Percentiles rank a stretch among this genome's conserved stretches.
Conservation (phyloP, 305 asterid genomes). For the Petunia hybrid region DNA sequence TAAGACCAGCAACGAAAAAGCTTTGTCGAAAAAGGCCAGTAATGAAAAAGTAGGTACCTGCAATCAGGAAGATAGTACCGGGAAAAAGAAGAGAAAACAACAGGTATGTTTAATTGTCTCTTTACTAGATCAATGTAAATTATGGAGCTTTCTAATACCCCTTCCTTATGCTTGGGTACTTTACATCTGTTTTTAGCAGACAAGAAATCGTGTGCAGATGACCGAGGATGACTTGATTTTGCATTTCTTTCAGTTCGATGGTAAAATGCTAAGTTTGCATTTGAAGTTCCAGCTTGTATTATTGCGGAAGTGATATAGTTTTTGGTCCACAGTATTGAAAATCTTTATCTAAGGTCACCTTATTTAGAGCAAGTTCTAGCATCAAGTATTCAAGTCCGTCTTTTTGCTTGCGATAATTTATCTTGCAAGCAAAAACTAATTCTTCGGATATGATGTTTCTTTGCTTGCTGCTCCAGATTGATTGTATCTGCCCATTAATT, state of each 20-base stretch:
- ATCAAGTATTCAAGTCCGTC: not conserved
- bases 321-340: conserved; percentile 11
- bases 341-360: not conserved
- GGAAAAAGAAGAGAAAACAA: conserved; percentile 71
- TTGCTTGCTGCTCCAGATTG: not conserved
- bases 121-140: conserved; percentile 30
- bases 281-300: conserved; percentile 23
- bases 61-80: conserved; percentile 47
- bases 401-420: not conserved
- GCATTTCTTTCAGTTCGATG: conserved; percentile 91
- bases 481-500: conserved; percentile 14
- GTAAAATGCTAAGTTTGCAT: conserved; percentile 51
- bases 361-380: conserved; percentile 7
- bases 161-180: not conserved
- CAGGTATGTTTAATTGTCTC: conserved; percentile 52
- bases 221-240: conserved; percentile 83
- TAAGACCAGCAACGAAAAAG: conserved; percentile 35
- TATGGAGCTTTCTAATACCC: conserved; percentile 16
- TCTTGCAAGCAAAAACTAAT: not conserved
- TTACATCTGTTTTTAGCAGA: conserved; percentile 50
- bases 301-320: not conserved
- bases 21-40: not conserved
- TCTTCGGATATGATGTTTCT: not conserved
- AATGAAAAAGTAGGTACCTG: conserved; percentile 38
- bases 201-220: conserved; percentile 78